Base-by-base conservation (phyloP, 192 early-diverging fungal species). In the Helicostylum pulchrum region DNA sequence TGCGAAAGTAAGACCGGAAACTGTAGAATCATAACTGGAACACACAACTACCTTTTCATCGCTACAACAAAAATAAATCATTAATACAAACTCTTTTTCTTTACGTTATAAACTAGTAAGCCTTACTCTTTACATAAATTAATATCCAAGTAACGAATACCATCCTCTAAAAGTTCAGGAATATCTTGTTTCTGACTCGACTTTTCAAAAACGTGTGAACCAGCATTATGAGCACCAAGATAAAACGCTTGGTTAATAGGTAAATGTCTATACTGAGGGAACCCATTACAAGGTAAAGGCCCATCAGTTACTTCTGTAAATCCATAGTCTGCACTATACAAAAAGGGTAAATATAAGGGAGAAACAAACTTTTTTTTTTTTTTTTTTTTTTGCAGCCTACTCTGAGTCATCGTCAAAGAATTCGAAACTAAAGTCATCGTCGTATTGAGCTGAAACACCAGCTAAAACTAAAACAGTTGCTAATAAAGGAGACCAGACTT, bases 281-380 rank as follows among this genome's bases (percentile, higher is more conserved):
- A 53, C 2, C 62, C 62, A 31, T 64, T 64, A 17, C 62, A 64
- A 31, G 62, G 62, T 23, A 50, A 48, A n/a, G 61, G 47, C 0
- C 15, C 31, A 12, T 49, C 46, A 2, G 31, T 19, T 19, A 56
- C 54, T 32, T 31, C 47, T 62, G 31, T 9, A 36, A 23, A 11
- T 52, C 9, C 17, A 32, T 34, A 5, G 3, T 17, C 23, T 4
- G 14, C 7, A 31, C 17, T 42, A 42, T 7, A 32, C 5, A 14
- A 54, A 1, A 17, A 57, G 43, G 1, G 54, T 57, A 50, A 5
- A 20, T 51, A 10, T 20, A 23, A 7, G 5, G 19, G 1, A 26
- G 2, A 0, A 26, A 26, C 26, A 26, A 26, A n/a, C n/a, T n/a
- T 19, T 31, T 15, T 31, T 54, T 32, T 30, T 32, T 30, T 54